Conservation (phyloP, 139 green algal genomes). For the Tetratostichococcus sp. region DNA sequence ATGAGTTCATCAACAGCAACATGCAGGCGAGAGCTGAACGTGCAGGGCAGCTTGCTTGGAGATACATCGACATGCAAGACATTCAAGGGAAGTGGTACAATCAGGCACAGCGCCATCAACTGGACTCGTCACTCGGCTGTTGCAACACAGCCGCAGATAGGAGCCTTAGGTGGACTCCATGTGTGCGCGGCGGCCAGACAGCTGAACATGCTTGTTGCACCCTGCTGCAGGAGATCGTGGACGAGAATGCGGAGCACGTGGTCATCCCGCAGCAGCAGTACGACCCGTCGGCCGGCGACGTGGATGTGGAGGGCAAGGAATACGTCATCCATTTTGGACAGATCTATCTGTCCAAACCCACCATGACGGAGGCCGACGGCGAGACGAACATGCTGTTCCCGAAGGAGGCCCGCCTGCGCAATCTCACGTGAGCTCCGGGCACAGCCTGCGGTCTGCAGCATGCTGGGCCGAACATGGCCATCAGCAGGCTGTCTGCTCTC, state of each 20-base stretch:
- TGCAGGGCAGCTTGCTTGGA: no score
- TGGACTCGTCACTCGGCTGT: no score
- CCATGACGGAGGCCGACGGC: constrained; percentile 89
- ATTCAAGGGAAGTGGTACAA: no score
- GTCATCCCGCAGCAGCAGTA: constrained; percentile 81
- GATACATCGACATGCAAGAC: no score
- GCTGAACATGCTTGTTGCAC: neutral
- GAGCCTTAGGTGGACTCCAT: no score
- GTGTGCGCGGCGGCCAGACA: no score
- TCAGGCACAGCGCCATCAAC: no score
- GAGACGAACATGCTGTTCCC: constrained; percentile 88
- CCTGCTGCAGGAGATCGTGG: constrained; percentile 61
- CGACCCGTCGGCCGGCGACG: constrained; percentile 34
- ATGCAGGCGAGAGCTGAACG: constrained; percentile 66
- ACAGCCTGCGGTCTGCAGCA: no score
- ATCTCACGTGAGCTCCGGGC: constrained; percentile 83
- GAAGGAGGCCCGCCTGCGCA: constrained; percentile 91
- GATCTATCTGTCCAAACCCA: constrained; percentile 92
- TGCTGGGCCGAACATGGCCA: no score
- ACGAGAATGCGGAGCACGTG: constrained; percentile 58
- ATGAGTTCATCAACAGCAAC: constrained; percentile 93
- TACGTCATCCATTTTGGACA: constrained; percentile 83
- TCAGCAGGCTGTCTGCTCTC: no score
- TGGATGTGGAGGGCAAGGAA: constrained; percentile 42
- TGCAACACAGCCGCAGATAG: no score